Evolutionary conservation across 2,329 filamentous ascomycete species (phyloP), one percentile per base, ranked within the genome.

Genomic region (Pseudogymnoascus pannorum): DNA sequence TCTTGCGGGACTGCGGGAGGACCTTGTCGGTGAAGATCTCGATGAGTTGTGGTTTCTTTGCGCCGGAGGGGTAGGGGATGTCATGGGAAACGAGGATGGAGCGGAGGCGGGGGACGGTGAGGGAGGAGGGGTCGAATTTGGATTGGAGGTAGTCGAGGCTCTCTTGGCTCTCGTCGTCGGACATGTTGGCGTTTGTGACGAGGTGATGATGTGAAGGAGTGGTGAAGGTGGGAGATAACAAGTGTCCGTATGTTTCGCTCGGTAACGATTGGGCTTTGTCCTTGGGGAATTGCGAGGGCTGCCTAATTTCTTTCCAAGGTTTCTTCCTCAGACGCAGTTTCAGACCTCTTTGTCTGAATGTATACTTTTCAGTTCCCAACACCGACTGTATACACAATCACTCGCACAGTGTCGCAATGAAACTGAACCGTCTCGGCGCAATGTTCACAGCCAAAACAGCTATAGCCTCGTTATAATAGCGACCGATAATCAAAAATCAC

Each of bases 61-160:
- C 92, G 4, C 87, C 92, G 0, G 91, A 87, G 4, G 92, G 88
- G 72, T 96, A 97, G 36, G 85, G 77, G 70, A 97, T 79, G 72
- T 92, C 89, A 77, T 99, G 91, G 66, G 86, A 88, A 70, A 97
- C 89, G 62, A 99, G 85, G 66, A 97, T 95, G 57, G 89, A 93
- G 69, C 94, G 90, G 68, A 99, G 80, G 51, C 89, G 88, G 26
- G 94, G 92, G 58, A 97, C 86, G 1, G 92, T 97, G 65, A 97
- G 83, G 66, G 83, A 85, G 71, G 82, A 81, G 18, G 94, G 86
- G 73, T 99, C 91, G 73, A 97, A 97, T 69, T 84, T 90, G 60
- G 90, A 83, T 71, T 92, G 86, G 31, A 97, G 86, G 73, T 97
- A 99, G 67, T 91, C 89, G 67, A 87, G 75, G 64, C 71, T 77